A percentile compares a stretch with the other conserved stretches of the same genome.
Evolutionary conservation across 2,329 filamentous ascomycete genomes (phyloP).

Genomic region (Fusarium decemcellulare): DNA sequence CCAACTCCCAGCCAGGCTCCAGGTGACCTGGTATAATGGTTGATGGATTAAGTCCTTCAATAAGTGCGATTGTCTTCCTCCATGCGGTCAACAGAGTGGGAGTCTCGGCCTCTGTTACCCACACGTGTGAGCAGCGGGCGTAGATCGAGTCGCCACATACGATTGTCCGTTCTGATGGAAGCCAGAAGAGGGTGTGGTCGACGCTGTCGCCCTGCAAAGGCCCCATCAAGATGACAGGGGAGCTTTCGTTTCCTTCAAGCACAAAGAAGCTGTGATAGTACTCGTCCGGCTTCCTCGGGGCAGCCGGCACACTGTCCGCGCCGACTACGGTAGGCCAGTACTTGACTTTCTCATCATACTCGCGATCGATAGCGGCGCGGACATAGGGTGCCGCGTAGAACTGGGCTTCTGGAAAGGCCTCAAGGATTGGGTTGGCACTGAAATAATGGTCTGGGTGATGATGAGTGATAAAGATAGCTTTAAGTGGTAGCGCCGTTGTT

Average conservation of each 20-base stretch:
- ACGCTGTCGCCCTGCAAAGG: background rate
- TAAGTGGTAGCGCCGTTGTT: slow-evolving; percentile 2
- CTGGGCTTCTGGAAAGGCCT: background rate
- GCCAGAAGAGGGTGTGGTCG: background rate
- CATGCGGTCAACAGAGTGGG: background rate
- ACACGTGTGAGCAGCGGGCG: background rate
- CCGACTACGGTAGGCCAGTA: background rate
- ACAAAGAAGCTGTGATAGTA: background rate
- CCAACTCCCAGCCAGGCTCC: background rate
- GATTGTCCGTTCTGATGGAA: background rate
- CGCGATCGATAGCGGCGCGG: background rate
- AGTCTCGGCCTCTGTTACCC: background rate
- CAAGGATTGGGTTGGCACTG: slow-evolving; percentile 11
- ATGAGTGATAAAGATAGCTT: slow-evolving; percentile 11
- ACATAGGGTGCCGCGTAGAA: background rate
- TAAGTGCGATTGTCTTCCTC: background rate
- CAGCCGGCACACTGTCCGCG: background rate
- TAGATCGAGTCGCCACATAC: background rate
- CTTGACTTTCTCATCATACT: background rate
- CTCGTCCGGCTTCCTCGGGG: background rate
- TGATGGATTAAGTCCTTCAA: background rate
- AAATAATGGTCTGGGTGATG: slow-evolving; percentile 19
- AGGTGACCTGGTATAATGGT: background rate
- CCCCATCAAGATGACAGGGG: background rate
- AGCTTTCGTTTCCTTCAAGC: background rate